These are phyloP conservation scores for Paulownia fortunei DNA, from an alignment of 257 asterid genomes.

Conservation along the genomic window DNA sequence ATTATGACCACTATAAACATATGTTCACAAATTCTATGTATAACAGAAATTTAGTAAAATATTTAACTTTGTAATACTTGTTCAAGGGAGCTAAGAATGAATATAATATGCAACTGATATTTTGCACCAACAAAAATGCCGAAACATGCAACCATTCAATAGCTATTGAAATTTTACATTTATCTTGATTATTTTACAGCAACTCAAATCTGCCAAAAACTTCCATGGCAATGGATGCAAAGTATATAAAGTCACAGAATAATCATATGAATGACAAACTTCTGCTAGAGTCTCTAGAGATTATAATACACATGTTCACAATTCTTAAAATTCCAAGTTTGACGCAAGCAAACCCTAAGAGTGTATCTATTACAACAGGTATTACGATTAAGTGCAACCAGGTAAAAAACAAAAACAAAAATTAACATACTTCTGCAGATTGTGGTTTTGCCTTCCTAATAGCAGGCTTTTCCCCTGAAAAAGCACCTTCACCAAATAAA, in stretches of 20 bases:
- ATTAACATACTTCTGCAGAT: constrained; percentile 62
- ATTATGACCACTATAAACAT: no score
- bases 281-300: no score
- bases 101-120: no score
- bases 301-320: no score
- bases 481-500: constrained; percentile 80
- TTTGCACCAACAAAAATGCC: background rate
- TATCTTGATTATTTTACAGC: background rate
- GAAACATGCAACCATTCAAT: background rate
- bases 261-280: no score
- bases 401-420: background rate
- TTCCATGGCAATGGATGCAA: background rate
- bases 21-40: no score
- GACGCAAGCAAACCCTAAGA: no score
- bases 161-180: background rate
- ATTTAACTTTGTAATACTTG: no score
- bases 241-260: no score
- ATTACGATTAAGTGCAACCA: background rate
- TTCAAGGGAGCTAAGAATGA: no score
- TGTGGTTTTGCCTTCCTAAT: constrained; percentile 64
- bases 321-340: no score
- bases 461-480: constrained; percentile 69
- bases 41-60: no score
- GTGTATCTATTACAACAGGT: background rate
- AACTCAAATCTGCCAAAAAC: background rate